Evolutionary conservation across 2,329 filamentous ascomycete species (phyloP).

Genomic region (Coniochaeta prunicola): DNA sequence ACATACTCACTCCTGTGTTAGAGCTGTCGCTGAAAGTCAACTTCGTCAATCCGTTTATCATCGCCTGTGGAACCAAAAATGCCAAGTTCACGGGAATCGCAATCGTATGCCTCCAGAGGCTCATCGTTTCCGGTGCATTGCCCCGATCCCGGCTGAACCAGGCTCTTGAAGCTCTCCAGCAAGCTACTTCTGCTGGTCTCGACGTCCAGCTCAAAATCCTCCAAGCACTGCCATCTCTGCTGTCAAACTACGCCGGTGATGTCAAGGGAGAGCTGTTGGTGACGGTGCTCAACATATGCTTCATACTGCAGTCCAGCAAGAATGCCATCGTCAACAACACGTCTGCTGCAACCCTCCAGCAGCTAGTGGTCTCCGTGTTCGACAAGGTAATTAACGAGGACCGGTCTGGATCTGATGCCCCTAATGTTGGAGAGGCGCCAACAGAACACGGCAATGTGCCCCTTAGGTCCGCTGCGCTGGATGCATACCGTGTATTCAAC

Average conservation of each 20-base stretch:
- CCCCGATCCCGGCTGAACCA: conserved; percentile 75
- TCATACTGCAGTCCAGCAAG: conserved; percentile 83
- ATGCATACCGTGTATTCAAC: conserved; percentile 80
- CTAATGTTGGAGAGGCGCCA: conserved; percentile 59
- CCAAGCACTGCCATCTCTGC: conserved; percentile 78
- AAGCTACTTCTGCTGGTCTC: conserved; percentile 71
- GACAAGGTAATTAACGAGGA: conserved; percentile 85
- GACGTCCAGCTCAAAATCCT: conserved; percentile 96
- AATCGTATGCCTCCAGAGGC: conserved; percentile 79
- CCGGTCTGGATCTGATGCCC: conserved; percentile 45
- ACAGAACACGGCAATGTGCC: conserved; percentile 56
- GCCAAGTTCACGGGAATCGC: conserved; percentile 83
- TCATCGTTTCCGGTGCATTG: conserved; percentile 76
- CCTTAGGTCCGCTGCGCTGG: conserved; percentile 69
- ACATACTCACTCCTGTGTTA: conserved; percentile 27
- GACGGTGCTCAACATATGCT: conserved; percentile 82
- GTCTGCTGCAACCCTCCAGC: conserved; percentile 91
- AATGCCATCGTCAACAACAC: conserved; percentile 92
- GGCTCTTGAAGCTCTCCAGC: conserved; percentile 79
- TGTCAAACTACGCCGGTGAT: conserved; percentile 84
- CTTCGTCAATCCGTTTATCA: conserved; percentile 89
- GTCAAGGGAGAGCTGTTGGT: conserved; percentile 76
- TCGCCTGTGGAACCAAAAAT: conserved; percentile 87
- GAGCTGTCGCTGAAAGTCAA: conserved; percentile 75
- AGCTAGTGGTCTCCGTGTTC: conserved; percentile 86